Evolutionary conservation across 1,139 yeast species (phyloP).

Genomic region (Candida glucosophila): DNA sequence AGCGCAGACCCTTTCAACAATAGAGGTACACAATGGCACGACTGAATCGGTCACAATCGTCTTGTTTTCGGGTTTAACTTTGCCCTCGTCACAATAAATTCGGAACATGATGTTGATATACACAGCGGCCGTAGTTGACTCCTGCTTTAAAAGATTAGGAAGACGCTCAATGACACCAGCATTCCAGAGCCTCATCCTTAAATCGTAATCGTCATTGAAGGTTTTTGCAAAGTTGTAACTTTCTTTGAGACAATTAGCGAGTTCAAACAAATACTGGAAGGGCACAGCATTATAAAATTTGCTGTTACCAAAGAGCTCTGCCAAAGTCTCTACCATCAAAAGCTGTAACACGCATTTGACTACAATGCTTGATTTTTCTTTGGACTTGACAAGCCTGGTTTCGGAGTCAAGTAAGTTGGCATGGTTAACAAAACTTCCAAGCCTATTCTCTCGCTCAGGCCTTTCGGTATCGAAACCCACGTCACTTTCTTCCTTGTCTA

Average conservation of each 20-base stretch:
- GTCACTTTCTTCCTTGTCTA: slow-evolving; percentile 8
- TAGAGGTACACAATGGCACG: slow-evolving; percentile 63
- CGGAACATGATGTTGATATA: slow-evolving; percentile 74
- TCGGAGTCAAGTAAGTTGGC: slow-evolving; percentile 6
- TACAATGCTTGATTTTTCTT: slow-evolving; percentile 71
- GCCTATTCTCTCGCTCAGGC: no score
- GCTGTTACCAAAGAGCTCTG: slow-evolving; percentile 70
- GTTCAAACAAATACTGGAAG: slow-evolving; percentile 45
- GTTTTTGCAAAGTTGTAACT: slow-evolving; percentile 78
- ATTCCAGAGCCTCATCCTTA: slow-evolving; percentile 80
- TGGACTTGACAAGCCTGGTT: slow-evolving; percentile 21
- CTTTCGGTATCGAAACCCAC: slow-evolving; percentile 10
- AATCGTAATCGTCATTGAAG: slow-evolving; percentile 83
- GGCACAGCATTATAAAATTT: slow-evolving; percentile 66
- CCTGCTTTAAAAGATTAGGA: slow-evolving; percentile 88
- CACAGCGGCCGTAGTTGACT: slow-evolving; percentile 83
- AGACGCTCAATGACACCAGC: slow-evolving; percentile 88
- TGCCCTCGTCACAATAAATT: slow-evolving; percentile 64
- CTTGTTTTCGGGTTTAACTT: slow-evolving; percentile 27
- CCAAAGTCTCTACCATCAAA: slow-evolving; percentile 77
- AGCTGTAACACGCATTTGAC: slow-evolving; percentile 88
- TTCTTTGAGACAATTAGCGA: slow-evolving; percentile 51
- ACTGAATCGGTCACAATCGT: slow-evolving; percentile 42
- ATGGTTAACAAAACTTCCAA: slow-evolving; percentile 3
- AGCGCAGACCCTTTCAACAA: slow-evolving; percentile 60